Percentiles rank a stretch among this genome's conserved stretches.
These are phyloP conservation scores for Vigna hirtella DNA, from an alignment of 306 rosid genomes.

Conservation along the genomic window DNA sequence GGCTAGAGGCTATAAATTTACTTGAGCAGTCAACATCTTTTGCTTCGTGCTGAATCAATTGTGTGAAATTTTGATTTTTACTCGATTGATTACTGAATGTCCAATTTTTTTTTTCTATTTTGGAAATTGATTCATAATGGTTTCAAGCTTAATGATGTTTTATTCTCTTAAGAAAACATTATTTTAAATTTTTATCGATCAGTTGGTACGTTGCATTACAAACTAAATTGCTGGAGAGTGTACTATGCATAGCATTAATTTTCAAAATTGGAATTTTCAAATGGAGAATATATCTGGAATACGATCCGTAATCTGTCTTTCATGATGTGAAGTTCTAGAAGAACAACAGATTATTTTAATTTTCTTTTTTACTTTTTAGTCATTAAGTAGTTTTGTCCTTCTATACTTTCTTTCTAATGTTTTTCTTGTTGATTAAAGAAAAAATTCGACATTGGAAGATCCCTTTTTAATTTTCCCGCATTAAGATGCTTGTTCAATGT, in stretches of 20 bases:
- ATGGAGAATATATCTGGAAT: conserved; percentile 24
- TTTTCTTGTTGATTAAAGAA: no score
- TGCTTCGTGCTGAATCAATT: conserved; percentile 22
- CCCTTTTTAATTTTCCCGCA: no score
- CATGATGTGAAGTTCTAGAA: conserved; percentile 10
- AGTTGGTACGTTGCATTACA: conserved; percentile 28
- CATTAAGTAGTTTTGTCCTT: background rate
- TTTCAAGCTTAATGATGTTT: conserved; percentile 9
- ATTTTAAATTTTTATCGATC: background rate
- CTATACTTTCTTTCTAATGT: conserved; percentile 8
- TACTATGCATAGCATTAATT: conserved; percentile 29
- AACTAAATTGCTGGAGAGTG: conserved; percentile 20
- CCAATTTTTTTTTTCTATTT: conserved; percentile 7
- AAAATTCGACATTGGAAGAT: no score
- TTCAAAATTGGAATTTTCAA: conserved; percentile 20
- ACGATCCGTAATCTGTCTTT: conserved; percentile 17
- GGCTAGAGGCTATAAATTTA: background rate
- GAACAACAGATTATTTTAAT: conserved; percentile 7
- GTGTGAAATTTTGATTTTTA: conserved; percentile 5
- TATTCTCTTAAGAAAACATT: background rate
- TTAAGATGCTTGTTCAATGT: background rate
- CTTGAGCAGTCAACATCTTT: background rate
- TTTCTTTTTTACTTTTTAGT: background rate
- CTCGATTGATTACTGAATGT: conserved; percentile 26
- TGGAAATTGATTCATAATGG: background rate